Evolutionary conservation across 306 rosid genomes (phyloP), one percentile per base, ranked within the genome.

Genomic region (Quillaja saponaria): DNA sequence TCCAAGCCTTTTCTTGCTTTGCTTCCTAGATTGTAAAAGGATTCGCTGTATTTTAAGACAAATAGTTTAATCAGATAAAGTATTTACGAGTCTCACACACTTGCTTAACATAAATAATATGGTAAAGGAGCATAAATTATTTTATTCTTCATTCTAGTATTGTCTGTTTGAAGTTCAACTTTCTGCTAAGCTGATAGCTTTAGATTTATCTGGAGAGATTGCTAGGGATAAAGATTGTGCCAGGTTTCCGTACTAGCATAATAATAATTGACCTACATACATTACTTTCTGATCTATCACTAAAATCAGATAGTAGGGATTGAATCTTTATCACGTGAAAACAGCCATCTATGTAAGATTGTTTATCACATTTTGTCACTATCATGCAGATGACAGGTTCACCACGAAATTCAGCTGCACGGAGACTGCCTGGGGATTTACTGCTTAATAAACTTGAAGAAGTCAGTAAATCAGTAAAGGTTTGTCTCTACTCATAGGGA

Each of bases 401-500:
- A 40, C 71, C 85, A 0, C 81, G 25, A 49, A 52, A 81, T 41
- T 44, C 87, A 3, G 40, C 51, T 21, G 95, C 84, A 54, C 88
- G 77, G 33, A 74, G 85, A 81, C 17, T 73, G 19, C 71, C 81
- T 6, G 83, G 88, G 61, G 92, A 79, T 15, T 55, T 84, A 34
- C 71, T 91, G 38, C 79, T 91, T 67, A 71, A 82, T 64, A 91
- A 83, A 64, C 79, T 91, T 12, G 92, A 88, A 75, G 98, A 91
- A 82, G 84, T 91, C 76, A 88, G 79, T 55, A 80, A 58, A 86
- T 77, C 96, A 53, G 90, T 84, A 13, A 91, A 86, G 96, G 98
- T 91, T 59, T 25, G 68, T 37, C 25, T 62, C 47, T 64, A 69
- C 42, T 55, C 33, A 28, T 49, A 25, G 31, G 41, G 18, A 47